Evolutionary conservation across 805 yeast species (phyloP), one percentile per base, ranked within the genome.

Genomic region (Spathaspora boniae): DNA sequence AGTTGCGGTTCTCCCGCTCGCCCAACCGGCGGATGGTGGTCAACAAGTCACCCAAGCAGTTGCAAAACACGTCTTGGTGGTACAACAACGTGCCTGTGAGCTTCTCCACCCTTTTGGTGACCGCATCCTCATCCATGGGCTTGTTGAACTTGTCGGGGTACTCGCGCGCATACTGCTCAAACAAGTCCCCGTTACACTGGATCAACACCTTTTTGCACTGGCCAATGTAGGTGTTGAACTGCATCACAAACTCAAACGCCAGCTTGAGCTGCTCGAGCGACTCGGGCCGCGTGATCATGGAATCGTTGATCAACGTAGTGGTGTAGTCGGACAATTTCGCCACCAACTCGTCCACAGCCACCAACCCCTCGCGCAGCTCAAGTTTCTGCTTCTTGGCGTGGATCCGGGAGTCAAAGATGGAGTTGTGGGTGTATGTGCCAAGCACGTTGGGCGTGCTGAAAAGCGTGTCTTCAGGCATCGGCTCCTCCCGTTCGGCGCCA

Each of bases 291-390:
- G 89, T 80, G 36, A 85, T 63, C 53, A 85, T 68, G 8, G 87
- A 76, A 44, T 81, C 84, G 43, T 77, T 72, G 44, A 86, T 55
- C 15, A 80, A 68, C 2, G 80, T 74, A 51, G 80, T 83, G 41
- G 86, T 60, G 47, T 74, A 80, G 6, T 70, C 63, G 29, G 79
- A 76, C 37, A 83, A 34, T 22, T 44, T 46, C 21, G 38, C 38
- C 16, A 44, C 44, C 26, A 57, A 41, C 20, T 37, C 28, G 25
- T 43, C 44, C 6, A 53, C 23, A 34, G 49, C 53, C 9, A 45
- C 34, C 16, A 34, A 38, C 4, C 34, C 33, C 14, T 4, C 6
- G 6, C 14, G 12, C 5, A 25, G 26, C 23, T 29, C 16, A 5
- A 20, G 11, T 5, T 26, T 26, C 5, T n/a, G 29, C 26, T 34